phyloP scores from a whole-genome alignment of 306 rosid species.

The Cercis canadensis region DNA sequence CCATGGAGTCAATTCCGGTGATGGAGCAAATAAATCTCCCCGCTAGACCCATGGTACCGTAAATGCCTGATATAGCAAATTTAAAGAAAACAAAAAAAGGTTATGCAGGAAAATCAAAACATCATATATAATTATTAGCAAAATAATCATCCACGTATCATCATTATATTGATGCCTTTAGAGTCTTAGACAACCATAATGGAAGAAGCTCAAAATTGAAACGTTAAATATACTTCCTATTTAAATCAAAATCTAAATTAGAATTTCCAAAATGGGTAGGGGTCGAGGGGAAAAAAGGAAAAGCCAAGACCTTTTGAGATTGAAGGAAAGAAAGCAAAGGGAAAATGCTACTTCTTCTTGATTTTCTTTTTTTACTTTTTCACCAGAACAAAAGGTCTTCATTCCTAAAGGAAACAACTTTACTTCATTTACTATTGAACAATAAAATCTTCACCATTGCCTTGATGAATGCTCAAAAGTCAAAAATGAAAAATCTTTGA shows the following conservation, averaged over 20 bases:
- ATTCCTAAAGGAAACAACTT: constrained; percentile 25
- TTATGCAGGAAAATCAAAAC: constrained; percentile 10
- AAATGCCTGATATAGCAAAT: constrained; percentile 64
- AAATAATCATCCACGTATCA: not conserved
- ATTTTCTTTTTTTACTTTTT: not conserved
- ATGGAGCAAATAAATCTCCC: constrained; percentile 89
- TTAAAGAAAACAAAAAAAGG: not conserved
- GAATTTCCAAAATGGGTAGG: not conserved
- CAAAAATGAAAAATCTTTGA: no score
- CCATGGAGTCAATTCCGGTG: constrained; percentile 81
- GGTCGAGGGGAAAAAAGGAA: not conserved
- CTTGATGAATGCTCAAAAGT: not conserved
- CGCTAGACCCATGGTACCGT: constrained; percentile 92
- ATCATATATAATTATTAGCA: constrained; percentile 10
- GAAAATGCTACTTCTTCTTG: not conserved
- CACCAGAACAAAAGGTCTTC: not conserved
- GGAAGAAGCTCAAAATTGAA: no score
- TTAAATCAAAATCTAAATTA: not conserved
- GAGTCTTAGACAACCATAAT: not conserved
- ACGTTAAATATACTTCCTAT: no score
- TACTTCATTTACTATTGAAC: not conserved
- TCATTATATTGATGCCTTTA: not conserved
- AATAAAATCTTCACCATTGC: not conserved
- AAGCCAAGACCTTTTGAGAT: not conserved
- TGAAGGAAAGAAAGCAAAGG: not conserved